Base-by-base conservation (phyloP, 306 rosid genomes). In the Citrullus amarus region DNA sequence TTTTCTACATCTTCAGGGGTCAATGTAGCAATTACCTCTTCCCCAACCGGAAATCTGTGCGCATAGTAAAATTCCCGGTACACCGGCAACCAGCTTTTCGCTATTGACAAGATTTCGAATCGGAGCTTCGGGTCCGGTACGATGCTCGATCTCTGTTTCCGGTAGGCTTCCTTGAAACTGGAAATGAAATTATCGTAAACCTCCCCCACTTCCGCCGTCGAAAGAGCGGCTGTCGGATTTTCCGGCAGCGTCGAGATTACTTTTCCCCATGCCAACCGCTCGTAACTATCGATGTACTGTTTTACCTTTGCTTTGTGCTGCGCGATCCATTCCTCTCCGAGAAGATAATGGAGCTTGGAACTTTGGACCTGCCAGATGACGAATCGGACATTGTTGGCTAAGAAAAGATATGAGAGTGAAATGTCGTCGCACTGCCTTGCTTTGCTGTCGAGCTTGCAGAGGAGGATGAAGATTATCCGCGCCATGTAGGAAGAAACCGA, bases 391-490 rank as follows among this genome's bases (percentile, higher is more conserved):
- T 93, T 93, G 83, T 88, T 91, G 2, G 93, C 84, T 1, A 90
- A 81, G 84, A 90, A 93, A 2, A 93, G 79, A 73, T 89, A 87
- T 11, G 92, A 84, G 6, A 84, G 63, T 0, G 92, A 88, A 18
- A 79, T 79, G 83, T 89, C 92, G 70, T 89, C 85, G 85, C 78
- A 88, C 17, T 85, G 86, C 82, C 86, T 84, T 8, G 93, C 86
- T 76, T 84, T 89, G 17, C 78, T 68, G 79, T 93, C 93, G 28
- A 93, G 91, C 81, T 90, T 91, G 77, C 96, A 91, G 16, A 85
- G 77, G 20, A 93, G 93, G 60, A 86, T 88, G 17, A 88, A 82
- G 66, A 93, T 79, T 4, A 93, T 71, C 90, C 97, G 81, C 2
- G 86, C 87, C 50, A 91, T 28, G 2, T 86, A 79, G 48, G 34